Evolutionary conservation across 2,329 filamentous ascomycete species (phyloP), one percentile per base, ranked within the genome.

Genomic region (Fusarium domesticum): DNA sequence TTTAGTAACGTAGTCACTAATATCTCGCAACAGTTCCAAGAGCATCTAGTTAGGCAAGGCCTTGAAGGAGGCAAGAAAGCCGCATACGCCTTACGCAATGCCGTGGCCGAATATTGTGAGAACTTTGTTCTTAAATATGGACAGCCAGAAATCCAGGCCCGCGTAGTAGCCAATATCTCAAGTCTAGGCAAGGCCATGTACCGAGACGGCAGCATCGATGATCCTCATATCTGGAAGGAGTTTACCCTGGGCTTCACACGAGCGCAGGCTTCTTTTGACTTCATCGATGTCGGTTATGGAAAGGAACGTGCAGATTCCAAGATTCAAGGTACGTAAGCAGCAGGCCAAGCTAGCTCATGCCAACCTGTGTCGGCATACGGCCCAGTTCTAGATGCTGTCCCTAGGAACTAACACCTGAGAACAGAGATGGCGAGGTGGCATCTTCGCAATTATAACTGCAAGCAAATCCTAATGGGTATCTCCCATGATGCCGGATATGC

Each of bases 401-500:
- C 15, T 35, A 18, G 18, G 50, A 32, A 56, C 45, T 14, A 14
- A 25, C 11, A 3, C 23, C 14, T 14, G 14, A 8, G 23, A 12
- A 28, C 49, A 79, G 77, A 80, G 60, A 68, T 64, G 16, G 69
- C 77, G 7, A 67, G 70, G 36, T 83, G 78, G 73, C 74, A 85
- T 60, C 64, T 84, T 36, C 69, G 71, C 52, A 83, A 83, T 48
- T 64, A 72, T 50, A 83, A 81, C 58, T 85, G 81, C 69, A 79
- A 75, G 57, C 75, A 81, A 53, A 70, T 85, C 37, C 63, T 84
- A 25, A 67, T 85, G 28, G 82, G 81, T 35, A 72, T 83, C 39
- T 82, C 79, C 2, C 80, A 83, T 54, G 80, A 84, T 57, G 70
- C 77, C 18, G 74, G 74, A 6, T 84, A 84, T 55, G 77, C 77